phyloP scores from a whole-genome alignment of 805 yeast species.

The Candida pseudoglaebosa region DNA sequence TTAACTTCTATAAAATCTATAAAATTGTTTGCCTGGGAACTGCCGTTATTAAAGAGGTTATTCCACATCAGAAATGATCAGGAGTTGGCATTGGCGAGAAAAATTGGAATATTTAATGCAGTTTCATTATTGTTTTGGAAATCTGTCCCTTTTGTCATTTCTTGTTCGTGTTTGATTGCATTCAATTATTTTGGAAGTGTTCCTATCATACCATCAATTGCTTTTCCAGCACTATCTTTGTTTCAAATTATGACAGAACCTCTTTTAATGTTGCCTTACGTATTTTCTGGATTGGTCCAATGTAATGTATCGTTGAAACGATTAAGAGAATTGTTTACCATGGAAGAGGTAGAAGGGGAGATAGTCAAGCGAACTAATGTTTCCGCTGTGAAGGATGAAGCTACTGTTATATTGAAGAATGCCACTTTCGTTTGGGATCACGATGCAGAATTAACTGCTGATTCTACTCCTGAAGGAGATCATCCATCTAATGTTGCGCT shows the following conservation, averaged over 20 bases:
- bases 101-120: constrained; percentile 30
- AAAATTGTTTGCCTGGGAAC: constrained; percentile 40
- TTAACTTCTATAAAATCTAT: constrained; percentile 34
- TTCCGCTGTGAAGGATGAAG: constrained; percentile 16
- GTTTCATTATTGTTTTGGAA: constrained; percentile 31
- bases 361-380: neutral
- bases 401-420: constrained; percentile 21
- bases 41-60: constrained; percentile 31
- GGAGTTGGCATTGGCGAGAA: constrained; percentile 24
- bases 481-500: constrained; percentile 24
- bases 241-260: constrained; percentile 33
- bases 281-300: constrained; percentile 24
- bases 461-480: constrained; percentile 12
- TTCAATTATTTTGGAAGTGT: constrained; percentile 20
- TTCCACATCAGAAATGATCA: constrained; percentile 28
- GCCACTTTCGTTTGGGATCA: constrained; percentile 29
- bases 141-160: constrained; percentile 31
- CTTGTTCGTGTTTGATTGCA: constrained; percentile 26
- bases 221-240: constrained; percentile 36
- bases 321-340: constrained; percentile 24
- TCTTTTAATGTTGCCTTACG: constrained; percentile 26
- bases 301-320: constrained; percentile 29
- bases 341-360: constrained; percentile 30
- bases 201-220: constrained; percentile 31
- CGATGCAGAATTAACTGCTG: constrained; percentile 9